Evolutionary conservation across 768 basidiomycete species (phyloP), one percentile per base, ranked within the genome.

Genomic region (Paxillus involutus): DNA sequence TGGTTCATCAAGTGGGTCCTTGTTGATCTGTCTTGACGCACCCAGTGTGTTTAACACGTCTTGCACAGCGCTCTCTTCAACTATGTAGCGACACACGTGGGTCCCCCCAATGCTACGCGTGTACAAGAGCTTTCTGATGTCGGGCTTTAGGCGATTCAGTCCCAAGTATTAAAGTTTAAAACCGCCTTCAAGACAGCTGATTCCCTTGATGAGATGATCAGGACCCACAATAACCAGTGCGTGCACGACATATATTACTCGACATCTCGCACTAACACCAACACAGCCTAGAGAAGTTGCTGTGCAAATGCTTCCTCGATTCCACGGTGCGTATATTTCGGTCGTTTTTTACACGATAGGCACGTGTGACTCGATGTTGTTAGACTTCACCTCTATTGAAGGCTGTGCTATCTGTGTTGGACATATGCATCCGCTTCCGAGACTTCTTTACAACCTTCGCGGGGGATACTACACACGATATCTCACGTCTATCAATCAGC

Each of bases 1-100:
- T 94, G 91, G 91, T 89, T 92, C 60, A 79, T 89, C 66, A 91
- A 89, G 91, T 91, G 63, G 61, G 87, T 78, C n/a, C 9, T 16
- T 11, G 45, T 33, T 24, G 29, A 16, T 42, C 32, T 33, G n/a
- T 17, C 32, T 33, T 10, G 17, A 13, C 32, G 6, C 45, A 36
- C 44, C 58, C 26, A 62, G 12, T 13, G 16, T 46, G 30, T 33
- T 35, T 43, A n/a, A 55, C 43, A 58, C 46, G 14, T 17, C 13
- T 48, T 47, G 37, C 42, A 14, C 54, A 89, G 89, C 59, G 80
- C 80, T 0, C 61, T 90, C 36, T 72, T 88, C 57, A 82, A 84
- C 63, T 91, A 90, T 61, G 64, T 93, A 47, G 84, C 83, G 32
- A 91, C 85, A 45, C 79, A 91, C 68, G 91, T 89, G 47, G 30